A percentile compares a stretch with the other conserved stretches of the same genome.
Conservation (phyloP, 1,284 basidiomycete species). For the Trichosporon asahii region DNA sequence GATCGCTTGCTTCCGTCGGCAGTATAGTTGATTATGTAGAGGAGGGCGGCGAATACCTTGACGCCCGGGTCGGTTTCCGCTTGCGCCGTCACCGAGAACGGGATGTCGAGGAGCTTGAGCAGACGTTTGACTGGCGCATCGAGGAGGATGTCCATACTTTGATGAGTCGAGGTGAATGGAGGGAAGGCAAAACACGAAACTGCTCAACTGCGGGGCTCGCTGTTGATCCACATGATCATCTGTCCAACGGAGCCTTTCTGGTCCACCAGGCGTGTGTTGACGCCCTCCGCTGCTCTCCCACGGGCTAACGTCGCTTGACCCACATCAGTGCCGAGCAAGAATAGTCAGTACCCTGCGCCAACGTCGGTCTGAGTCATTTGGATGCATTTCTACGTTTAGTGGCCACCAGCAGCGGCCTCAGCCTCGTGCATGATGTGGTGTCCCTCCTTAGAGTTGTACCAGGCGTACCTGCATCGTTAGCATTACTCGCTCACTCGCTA, state of each 20-base stretch:
- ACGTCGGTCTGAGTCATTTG: slow-evolving; percentile 8
- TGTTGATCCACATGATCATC: not conserved
- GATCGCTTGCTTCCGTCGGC: not conserved
- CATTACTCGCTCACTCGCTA: not conserved
- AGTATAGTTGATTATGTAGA: not conserved
- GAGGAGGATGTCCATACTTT: not conserved
- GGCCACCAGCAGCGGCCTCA: slow-evolving; percentile 28
- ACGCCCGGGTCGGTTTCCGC: not conserved
- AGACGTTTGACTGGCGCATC: not conserved
- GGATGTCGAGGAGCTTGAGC: not conserved
- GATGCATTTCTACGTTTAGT: slow-evolving; percentile 28
- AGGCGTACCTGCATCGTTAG: slow-evolving; percentile 41
- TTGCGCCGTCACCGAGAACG: not conserved
- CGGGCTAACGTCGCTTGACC: not conserved
- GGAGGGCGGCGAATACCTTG: not conserved
- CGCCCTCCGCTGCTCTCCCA: not conserved
- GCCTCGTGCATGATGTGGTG: slow-evolving; percentile 42
- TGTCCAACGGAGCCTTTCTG: not conserved
- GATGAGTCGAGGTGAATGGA: not conserved
- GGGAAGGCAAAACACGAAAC: not conserved
- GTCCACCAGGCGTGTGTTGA: not conserved
- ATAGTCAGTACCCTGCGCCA: not conserved
- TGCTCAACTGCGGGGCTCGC: not conserved
- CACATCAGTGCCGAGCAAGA: not conserved
- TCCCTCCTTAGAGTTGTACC: slow-evolving; percentile 51